These are phyloP conservation scores for Ascochyta clinopodiicola DNA, from an alignment of 2,329 filamentous ascomycete genomes.

Conservation along the genomic window DNA sequence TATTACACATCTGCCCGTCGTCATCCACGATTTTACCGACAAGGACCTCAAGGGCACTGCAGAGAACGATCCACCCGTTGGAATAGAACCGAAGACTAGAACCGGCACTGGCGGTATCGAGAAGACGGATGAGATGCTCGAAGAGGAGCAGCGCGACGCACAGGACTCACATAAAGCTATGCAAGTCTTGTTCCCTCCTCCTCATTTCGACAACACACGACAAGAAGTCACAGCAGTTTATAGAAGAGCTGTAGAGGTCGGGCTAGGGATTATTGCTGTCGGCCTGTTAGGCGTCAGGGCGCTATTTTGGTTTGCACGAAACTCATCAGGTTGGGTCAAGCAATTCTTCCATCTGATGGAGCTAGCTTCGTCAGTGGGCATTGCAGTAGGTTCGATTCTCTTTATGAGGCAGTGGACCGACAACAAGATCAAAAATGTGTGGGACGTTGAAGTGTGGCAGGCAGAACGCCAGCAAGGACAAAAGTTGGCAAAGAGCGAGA, in stretches of 20 bases:
- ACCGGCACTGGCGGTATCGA: constrained; percentile 55
- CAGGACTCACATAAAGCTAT: constrained; percentile 55
- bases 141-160: constrained; percentile 51
- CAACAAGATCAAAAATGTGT: constrained; percentile 67
- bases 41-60: constrained; percentile 62
- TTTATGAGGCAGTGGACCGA: constrained; percentile 65
- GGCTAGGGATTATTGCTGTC: constrained; percentile 45
- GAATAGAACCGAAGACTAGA: constrained; percentile 49
- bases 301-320: constrained; percentile 42
- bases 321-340: constrained; percentile 40
- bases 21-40: constrained; percentile 71
- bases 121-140: constrained; percentile 54
- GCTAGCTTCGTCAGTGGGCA: constrained; percentile 34
- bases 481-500: constrained; percentile 52
- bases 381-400: constrained; percentile 47
- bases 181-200: constrained; percentile 61
- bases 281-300: constrained; percentile 45
- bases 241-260: constrained; percentile 52
- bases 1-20: constrained; percentile 72
- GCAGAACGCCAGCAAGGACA: constrained; percentile 64
- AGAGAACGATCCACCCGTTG: constrained; percentile 54
- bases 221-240: constrained; percentile 55
- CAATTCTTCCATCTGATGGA: constrained; percentile 38
- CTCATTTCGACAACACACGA: constrained; percentile 55
- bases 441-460: constrained; percentile 74